phyloP scores from a whole-genome alignment of 2,329 filamentous ascomycete genomes.

The Aspergillus uvarum region DNA sequence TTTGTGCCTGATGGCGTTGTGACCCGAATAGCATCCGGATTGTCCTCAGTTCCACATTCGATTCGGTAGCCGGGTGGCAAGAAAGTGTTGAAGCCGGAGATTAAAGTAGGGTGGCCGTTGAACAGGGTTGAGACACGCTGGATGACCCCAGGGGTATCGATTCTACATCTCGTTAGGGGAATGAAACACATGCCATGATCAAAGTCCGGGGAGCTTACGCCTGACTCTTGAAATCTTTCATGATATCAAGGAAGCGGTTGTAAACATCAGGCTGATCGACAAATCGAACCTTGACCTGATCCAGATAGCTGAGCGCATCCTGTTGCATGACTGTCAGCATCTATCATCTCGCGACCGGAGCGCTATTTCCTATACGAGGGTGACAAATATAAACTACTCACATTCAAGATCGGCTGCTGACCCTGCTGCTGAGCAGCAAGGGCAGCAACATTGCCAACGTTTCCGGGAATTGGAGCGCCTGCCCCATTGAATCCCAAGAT shows the following conservation, averaged over 20 bases:
- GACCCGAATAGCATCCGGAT: slow-evolving; percentile 93
- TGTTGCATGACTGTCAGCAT: slow-evolving; percentile 41
- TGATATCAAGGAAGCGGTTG: slow-evolving; percentile 94
- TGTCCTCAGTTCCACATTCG: slow-evolving; percentile 89
- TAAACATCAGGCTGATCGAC: slow-evolving; percentile 97
- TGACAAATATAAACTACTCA: slow-evolving; percentile 39
- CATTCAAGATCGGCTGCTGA: slow-evolving; percentile 77
- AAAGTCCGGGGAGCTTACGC: slow-evolving; percentile 60
- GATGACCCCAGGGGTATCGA: slow-evolving; percentile 96
- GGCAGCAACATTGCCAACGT: slow-evolving; percentile 56
- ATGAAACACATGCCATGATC: background rate
- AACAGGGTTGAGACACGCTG: slow-evolving; percentile 95
- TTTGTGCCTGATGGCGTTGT: slow-evolving; percentile 98
- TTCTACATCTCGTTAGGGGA: slow-evolving; percentile 49
- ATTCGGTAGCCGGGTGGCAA: slow-evolving; percentile 93
- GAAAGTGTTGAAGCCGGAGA: slow-evolving; percentile 98
- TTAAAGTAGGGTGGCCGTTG: slow-evolving; percentile 89
- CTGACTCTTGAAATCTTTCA: slow-evolving; percentile 99
- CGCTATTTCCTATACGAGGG: background rate
- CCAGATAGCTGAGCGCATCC: slow-evolving; percentile 90
- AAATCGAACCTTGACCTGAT: slow-evolving; percentile 98
- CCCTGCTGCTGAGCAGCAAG: slow-evolving; percentile 61
- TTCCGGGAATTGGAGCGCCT: slow-evolving; percentile 47
- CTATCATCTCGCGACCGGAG: background rate
- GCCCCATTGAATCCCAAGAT: slow-evolving; percentile 51